Evolutionary conservation across 2,329 filamentous ascomycete species (phyloP).

Genomic region (Exophiala lecanii-corni): DNA sequence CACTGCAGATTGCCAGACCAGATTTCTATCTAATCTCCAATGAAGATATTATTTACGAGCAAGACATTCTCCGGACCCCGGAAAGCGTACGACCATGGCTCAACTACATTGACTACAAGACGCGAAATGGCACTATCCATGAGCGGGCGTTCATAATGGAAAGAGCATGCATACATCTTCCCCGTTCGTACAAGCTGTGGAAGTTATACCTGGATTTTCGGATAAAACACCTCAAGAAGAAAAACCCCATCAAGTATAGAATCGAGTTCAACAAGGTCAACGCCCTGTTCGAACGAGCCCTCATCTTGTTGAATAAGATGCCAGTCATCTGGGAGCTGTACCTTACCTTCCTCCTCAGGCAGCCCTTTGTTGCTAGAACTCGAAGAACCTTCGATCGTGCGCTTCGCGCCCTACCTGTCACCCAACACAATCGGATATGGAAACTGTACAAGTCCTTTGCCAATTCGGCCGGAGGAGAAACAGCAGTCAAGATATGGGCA

Average conservation of each 20-base stretch:
- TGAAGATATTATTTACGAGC: constrained; percentile 93
- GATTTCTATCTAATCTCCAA: constrained; percentile 47
- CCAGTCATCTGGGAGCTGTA: constrained; percentile 98
- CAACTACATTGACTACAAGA: constrained; percentile 86
- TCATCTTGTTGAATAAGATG: constrained; percentile 98
- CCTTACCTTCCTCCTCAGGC: constrained; percentile 79
- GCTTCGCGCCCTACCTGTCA: constrained; percentile 82
- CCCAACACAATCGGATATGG: constrained; percentile 96
- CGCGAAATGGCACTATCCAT: constrained; percentile 73
- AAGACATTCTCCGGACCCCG: constrained; percentile 82
- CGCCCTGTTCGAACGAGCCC: constrained; percentile 82
- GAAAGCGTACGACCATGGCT: constrained; percentile 92
- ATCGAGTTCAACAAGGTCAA: constrained; percentile 91
- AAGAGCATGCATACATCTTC: constrained; percentile 81
- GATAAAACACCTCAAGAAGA: constrained; percentile 70
- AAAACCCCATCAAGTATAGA: constrained; percentile 75
- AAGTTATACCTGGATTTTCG: constrained; percentile 91
- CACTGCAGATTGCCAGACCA: constrained; percentile 13
- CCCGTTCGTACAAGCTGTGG: constrained; percentile 96
- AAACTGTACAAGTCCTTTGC: constrained; percentile 85
- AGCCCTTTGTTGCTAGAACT: constrained; percentile 85
- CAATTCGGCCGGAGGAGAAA: constrained; percentile 82
- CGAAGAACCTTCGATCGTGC: constrained; percentile 88
- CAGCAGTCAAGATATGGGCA: constrained; percentile 88
- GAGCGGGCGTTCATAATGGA: constrained; percentile 90